These are phyloP conservation scores for Canna indica DNA, from an alignment of 176 grass and related monocot species.

Conservation along the genomic window DNA sequence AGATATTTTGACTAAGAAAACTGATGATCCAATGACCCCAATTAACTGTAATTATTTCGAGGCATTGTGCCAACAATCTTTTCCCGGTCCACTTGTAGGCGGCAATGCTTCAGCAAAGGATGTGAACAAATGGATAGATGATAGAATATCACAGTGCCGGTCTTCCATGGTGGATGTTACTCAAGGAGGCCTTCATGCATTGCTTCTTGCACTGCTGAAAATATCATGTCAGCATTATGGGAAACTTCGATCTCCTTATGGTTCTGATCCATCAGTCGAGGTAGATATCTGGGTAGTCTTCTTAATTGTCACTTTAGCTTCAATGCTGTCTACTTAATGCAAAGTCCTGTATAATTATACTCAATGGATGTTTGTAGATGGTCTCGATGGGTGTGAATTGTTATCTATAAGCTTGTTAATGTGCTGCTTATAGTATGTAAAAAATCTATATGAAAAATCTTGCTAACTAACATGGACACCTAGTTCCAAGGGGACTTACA, in stretches of 20 bases:
- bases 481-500: no score
- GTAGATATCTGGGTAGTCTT: constrained; percentile 15
- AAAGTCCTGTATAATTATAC: no score
- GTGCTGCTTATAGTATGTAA: no score
- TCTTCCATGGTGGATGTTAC: constrained; percentile 38
- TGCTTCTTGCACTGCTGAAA: constrained; percentile 88
- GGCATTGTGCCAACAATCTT: constrained; percentile 53
- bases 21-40: constrained; percentile 35
- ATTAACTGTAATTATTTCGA: constrained; percentile 49
- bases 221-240: constrained; percentile 89
- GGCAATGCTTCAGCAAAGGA: constrained; percentile 79
- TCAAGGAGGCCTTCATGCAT: constrained; percentile 43
- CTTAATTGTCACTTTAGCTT: background rate
- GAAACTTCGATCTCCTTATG: constrained; percentile 88
- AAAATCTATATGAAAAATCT: no score
- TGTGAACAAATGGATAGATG: constrained; percentile 93
- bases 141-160: constrained; percentile 53
- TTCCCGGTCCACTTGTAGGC: constrained; percentile 91
- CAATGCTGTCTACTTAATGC: background rate
- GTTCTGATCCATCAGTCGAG: constrained; percentile 73
- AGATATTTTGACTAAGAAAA: constrained; percentile 54
- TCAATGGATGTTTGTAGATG: no score
- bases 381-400: no score
- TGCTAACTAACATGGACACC: no score
- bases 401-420: no score